These are phyloP conservation scores for Nitzschia palea DNA, from an alignment of 108 stramenopile species.

Conservation along the genomic window DNA sequence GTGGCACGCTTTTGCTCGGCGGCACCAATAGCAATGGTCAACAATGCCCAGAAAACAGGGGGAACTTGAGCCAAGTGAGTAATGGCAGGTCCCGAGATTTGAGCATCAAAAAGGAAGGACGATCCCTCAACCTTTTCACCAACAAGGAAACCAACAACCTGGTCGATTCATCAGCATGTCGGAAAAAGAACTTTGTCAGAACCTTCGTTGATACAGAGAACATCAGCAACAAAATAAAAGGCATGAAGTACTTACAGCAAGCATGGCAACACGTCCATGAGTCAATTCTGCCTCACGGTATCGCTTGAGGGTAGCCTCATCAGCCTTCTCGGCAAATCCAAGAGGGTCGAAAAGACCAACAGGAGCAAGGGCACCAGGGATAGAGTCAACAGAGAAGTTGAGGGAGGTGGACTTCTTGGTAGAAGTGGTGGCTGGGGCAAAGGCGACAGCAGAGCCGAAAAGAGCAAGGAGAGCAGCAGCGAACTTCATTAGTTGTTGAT, in stretches of 20 bases:
- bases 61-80: constrained; percentile 83
- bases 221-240: not conserved
- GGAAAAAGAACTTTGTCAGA: too few relatives aligned
- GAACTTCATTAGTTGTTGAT: constrained; percentile 34
- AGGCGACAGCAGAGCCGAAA: constrained; percentile 19
- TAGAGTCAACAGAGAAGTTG: constrained; percentile 38
- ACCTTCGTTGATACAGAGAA: too few relatives aligned
- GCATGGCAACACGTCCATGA: constrained; percentile 76
- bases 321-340: constrained; percentile 61
- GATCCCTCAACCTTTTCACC: constrained; percentile 76
- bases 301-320: constrained; percentile 58
- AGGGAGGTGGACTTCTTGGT: constrained; percentile 11
- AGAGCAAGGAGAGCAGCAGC: constrained; percentile 29
- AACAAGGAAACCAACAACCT: constrained; percentile 61
- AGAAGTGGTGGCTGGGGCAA: constrained; percentile 1
- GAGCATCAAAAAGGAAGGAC: constrained; percentile 78
- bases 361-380: constrained; percentile 54
- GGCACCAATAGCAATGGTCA: constrained; percentile 56
- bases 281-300: constrained; percentile 81
- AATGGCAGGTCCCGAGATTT: constrained; percentile 88
- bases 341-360: constrained; percentile 67
- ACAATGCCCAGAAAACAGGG: constrained; percentile 40
- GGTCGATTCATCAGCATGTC: too few relatives aligned
- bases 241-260: constrained; percentile 41
- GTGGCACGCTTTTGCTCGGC: constrained; percentile 53